Percentiles rank a stretch among this genome's conserved stretches.
These are phyloP conservation scores for Coemansia sp. DNA, from an alignment of 192 early-diverging fungal species.

Conservation along the genomic window DNA sequence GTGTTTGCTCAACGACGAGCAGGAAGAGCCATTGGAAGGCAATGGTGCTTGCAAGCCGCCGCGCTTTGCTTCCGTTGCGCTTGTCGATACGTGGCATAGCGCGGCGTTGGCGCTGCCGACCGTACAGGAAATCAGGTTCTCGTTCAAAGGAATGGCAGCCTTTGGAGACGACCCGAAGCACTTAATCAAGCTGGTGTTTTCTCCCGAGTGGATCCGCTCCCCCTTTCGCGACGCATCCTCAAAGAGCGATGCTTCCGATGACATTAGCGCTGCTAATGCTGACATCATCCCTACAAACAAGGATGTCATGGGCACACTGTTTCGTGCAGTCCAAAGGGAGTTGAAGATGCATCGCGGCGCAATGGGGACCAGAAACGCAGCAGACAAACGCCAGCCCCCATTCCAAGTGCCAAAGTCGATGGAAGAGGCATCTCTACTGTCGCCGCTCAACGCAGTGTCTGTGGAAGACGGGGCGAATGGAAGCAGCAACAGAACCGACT, in stretches of 20 bases:
- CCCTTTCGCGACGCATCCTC: slow-evolving; percentile 24
- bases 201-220: slow-evolving; percentile 28
- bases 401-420: not conserved
- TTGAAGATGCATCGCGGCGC: slow-evolving; percentile 5
- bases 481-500: too few species aligned
- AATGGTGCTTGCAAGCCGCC: not conserved
- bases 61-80: slow-evolving; percentile 32
- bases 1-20: slow-evolving; percentile 33
- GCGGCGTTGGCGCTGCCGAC: slow-evolving; percentile 44
- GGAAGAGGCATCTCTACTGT: not conserved
- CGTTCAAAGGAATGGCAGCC: slow-evolving; percentile 49
- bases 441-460: not conserved
- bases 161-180: slow-evolving; percentile 37
- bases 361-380: not conserved
- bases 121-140: slow-evolving; percentile 43
- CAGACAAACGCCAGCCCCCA: not conserved
- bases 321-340: slow-evolving; percentile 32
- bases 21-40: not conserved
- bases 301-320: slow-evolving; percentile 29
- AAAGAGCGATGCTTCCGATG: not conserved
- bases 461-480: not conserved
- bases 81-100: slow-evolving; percentile 55
- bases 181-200: slow-evolving; percentile 48
- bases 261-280: not conserved
- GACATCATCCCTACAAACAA: slow-evolving; percentile 18